phyloP scores from a whole-genome alignment of 768 basidiomycete species.

The Xerocomellus chrysenteron region DNA sequence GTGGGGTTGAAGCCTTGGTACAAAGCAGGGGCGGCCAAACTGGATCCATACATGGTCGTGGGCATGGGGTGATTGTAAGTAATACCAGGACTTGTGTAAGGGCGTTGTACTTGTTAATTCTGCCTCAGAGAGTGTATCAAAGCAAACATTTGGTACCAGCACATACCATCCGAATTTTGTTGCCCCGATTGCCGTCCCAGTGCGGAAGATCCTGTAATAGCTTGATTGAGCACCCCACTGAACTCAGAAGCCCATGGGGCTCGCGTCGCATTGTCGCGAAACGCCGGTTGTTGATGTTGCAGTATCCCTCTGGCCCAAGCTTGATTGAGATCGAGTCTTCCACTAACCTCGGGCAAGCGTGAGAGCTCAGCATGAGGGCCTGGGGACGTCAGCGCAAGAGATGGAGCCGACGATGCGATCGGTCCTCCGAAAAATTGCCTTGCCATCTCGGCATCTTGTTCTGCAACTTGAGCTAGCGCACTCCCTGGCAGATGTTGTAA shows the following conservation, averaged over 20 bases:
- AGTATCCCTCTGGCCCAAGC: constrained; percentile 56
- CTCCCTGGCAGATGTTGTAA: constrained; percentile 73
- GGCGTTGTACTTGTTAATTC: constrained; percentile 32
- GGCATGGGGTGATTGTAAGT: constrained; percentile 40
- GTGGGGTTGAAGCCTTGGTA: constrained; percentile 32
- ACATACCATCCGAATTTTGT: constrained; percentile 29
- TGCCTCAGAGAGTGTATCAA: constrained; percentile 4
- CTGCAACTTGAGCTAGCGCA: constrained; percentile 46
- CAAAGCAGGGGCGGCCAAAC: constrained; percentile 36
- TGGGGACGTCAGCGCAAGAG: constrained; percentile 36
- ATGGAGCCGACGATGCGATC: constrained; percentile 32
- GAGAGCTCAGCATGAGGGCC: constrained; percentile 33
- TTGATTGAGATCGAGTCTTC: constrained; percentile 42
- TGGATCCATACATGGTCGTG: constrained; percentile 29
- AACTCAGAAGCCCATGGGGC: constrained; percentile 64
- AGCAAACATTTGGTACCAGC: background rate
- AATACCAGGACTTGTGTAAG: constrained; percentile 36
- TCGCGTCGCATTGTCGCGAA: constrained; percentile 34
- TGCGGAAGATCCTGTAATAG: constrained; percentile 24
- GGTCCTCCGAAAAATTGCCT: constrained; percentile 74
- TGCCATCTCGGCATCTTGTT: constrained; percentile 71
- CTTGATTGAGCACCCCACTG: constrained; percentile 27
- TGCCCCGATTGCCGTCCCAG: constrained; percentile 37
- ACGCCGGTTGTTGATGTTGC: constrained; percentile 39
- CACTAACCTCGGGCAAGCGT: constrained; percentile 21